A percentile compares a stretch with the other conserved stretches of the same genome.
These are phyloP conservation scores for Gypsophila paniculata DNA, from an alignment of 179 eudicot genomes.

Conservation along the genomic window DNA sequence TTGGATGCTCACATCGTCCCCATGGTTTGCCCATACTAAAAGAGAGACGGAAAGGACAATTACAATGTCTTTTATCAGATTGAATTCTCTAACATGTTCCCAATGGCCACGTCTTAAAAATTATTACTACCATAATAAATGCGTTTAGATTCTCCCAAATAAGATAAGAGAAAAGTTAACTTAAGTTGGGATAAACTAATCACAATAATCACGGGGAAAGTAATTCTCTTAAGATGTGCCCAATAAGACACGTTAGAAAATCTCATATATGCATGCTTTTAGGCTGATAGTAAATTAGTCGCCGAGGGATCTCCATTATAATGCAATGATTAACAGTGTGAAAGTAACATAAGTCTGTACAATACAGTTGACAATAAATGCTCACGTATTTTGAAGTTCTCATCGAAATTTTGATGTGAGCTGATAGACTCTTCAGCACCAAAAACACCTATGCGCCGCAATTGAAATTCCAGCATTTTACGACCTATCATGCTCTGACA, in stretches of 20 bases:
- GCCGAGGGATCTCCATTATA: neutral
- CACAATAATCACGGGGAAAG: too few relatives aligned
- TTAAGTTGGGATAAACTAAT: too few relatives aligned
- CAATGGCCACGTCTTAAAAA: too few relatives aligned
- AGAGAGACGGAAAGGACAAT: conserved; percentile 12
- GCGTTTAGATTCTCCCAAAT: too few relatives aligned
- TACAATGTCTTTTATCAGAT: conserved; percentile 6
- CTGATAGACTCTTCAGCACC: conserved; percentile 76
- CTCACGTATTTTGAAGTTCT: conserved; percentile 75
- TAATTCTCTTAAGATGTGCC: too few relatives aligned
- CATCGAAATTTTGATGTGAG: conserved; percentile 78
- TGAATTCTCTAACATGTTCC: too few relatives aligned
- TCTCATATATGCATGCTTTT: neutral
- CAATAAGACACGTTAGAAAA: too few relatives aligned
- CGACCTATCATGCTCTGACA: conserved; percentile 93
- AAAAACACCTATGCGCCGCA: conserved; percentile 75
- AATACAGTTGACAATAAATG: conserved; percentile 9
- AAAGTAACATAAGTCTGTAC: conserved; percentile 5
- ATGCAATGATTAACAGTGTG: neutral
- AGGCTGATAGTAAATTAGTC: neutral
- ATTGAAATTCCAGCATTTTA: conserved; percentile 84
- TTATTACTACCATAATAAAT: too few relatives aligned
- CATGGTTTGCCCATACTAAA: conserved; percentile 97
- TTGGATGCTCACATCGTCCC: conserved; percentile 94
- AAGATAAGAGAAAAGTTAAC: too few relatives aligned